Percentiles rank a stretch among this genome's conserved stretches.
phyloP scores from a whole-genome alignment of 2,329 filamentous ascomycete species.

The Rhinocladiella similis region DNA sequence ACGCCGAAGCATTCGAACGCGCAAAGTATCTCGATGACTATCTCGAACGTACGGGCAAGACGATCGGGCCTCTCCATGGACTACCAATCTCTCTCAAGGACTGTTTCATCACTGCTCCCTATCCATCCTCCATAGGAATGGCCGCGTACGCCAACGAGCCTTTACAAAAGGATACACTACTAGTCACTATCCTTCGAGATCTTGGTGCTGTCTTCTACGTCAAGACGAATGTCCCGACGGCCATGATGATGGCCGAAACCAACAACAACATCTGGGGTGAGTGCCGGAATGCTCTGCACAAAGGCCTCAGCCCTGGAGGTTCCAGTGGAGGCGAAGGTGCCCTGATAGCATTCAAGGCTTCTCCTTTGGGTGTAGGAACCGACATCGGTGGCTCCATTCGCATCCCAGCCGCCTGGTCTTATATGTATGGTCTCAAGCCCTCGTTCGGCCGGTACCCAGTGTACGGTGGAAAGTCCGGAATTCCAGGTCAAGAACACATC shows the following conservation, averaged over 20 bases:
- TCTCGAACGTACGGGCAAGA: conserved; percentile 44
- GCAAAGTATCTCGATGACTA: conserved; percentile 56
- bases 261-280: conserved; percentile 46
- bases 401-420: conserved; percentile 40
- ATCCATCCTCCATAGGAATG: conserved; percentile 39
- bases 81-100: conserved; percentile 59
- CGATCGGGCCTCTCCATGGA: conserved; percentile 67
- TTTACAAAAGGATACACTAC: conserved; percentile 29
- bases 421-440: conserved; percentile 42
- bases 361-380: conserved; percentile 37
- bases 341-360: conserved; percentile 35
- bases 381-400: conserved; percentile 46
- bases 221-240: conserved; percentile 55
- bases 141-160: conserved; percentile 38
- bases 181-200: conserved; percentile 41
- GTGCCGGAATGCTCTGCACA: conserved; percentile 39
- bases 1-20: conserved; percentile 52
- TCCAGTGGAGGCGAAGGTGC: conserved; percentile 40
- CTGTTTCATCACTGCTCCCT: conserved; percentile 28
- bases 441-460: conserved; percentile 41
- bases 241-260: conserved; percentile 48
- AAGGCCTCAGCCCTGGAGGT: conserved; percentile 36
- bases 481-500: conserved; percentile 42
- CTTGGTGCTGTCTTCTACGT: conserved; percentile 52
- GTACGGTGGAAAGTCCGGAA: conserved; percentile 38